These are phyloP conservation scores for Solanum hybrid DNA, from an alignment of 305 asterid species.

Conservation along the genomic window DNA sequence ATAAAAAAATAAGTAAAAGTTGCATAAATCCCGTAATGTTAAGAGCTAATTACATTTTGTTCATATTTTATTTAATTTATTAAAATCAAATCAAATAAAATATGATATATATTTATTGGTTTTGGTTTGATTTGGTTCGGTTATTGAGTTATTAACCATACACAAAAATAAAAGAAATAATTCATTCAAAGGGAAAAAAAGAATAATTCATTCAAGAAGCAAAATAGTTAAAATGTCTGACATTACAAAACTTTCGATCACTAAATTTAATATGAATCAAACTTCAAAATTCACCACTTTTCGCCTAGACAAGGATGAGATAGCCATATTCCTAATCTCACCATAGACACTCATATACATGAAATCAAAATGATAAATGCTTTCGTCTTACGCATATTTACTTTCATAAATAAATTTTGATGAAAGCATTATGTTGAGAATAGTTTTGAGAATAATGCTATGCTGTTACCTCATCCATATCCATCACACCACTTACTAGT, in stretches of 20 bases:
- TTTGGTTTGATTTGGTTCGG: background rate
- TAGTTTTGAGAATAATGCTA: background rate
- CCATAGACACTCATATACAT: background rate
- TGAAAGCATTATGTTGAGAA: background rate
- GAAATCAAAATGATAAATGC: background rate
- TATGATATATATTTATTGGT: background rate
- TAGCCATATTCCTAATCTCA: background rate
- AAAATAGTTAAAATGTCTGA: background rate
- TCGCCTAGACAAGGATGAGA: background rate
- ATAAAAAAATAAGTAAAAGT: background rate
- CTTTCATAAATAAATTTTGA: background rate
- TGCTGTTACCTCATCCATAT: conserved; percentile 52
- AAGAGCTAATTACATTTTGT: background rate
- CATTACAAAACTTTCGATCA: background rate
- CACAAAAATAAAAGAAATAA: background rate
- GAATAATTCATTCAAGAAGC: background rate
- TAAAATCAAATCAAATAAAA: background rate
- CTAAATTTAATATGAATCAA: background rate
- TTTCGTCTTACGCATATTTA: background rate
- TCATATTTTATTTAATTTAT: too few relatives aligned
- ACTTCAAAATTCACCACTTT: background rate
- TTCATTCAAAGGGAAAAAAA: background rate
- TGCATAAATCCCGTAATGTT: background rate
- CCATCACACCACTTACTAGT: conserved; percentile 59
- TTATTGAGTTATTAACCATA: background rate